These are phyloP conservation scores for Nymphaea thermarum DNA, from an alignment of 164 flowering plant genomes.

Conservation along the genomic window DNA sequence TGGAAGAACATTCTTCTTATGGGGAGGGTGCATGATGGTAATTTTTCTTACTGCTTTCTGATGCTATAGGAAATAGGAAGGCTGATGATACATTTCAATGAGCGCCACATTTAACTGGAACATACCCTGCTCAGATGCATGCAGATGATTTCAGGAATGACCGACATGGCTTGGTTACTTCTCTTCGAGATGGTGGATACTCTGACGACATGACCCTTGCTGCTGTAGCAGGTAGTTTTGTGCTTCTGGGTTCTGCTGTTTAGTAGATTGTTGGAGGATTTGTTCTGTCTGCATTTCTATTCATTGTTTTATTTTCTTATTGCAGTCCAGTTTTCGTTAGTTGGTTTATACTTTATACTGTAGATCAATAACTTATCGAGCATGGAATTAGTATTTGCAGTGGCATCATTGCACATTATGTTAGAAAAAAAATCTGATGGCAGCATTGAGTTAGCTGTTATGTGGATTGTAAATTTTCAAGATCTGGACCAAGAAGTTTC, in stretches of 20 bases:
- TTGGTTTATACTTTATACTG: no score
- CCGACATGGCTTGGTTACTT: slow-evolving; percentile 61
- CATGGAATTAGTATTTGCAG: no score
- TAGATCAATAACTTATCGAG: no score
- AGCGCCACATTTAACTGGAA: not conserved
- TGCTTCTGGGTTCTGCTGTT: not conserved
- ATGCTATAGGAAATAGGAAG: not conserved
- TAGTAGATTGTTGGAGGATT: no score
- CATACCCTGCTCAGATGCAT: slow-evolving; percentile 65
- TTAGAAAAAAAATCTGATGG: no score
- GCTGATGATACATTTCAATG: not conserved
- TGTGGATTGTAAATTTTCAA: no score
- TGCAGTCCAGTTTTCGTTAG: no score
- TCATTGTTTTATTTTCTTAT: no score
- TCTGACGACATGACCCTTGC: slow-evolving; percentile 99
- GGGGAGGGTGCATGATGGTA: slow-evolving; percentile 99
- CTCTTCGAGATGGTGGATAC: slow-evolving; percentile 86
- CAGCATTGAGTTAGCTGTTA: no score
- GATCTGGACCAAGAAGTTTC: no score
- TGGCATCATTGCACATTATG: no score
- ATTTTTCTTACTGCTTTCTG: slow-evolving; percentile 12
- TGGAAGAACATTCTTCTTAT: slow-evolving; percentile 86
- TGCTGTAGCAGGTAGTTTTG: slow-evolving; percentile 65
- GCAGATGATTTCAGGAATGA: slow-evolving; percentile 90
- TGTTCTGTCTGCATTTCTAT: no score